A percentile compares a stretch with the other conserved stretches of the same genome.
These are phyloP conservation scores for Apophysomyces ossiformis DNA, from an alignment of 371 early-diverging fungal species.

Conservation along the genomic window DNA sequence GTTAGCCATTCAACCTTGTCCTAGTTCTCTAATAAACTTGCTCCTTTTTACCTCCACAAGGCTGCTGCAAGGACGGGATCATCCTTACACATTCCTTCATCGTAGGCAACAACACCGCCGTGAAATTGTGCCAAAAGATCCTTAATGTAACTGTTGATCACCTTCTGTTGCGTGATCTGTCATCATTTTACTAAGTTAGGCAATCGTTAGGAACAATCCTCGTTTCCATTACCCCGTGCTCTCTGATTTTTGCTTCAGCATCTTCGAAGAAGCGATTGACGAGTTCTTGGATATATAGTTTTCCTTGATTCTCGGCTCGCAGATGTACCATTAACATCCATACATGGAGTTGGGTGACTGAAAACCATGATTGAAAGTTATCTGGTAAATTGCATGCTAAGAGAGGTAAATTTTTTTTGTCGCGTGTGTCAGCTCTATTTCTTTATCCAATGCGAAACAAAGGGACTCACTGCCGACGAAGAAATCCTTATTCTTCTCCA, in stretches of 20 bases:
- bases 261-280: slow-evolving; percentile 91
- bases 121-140: slow-evolving; percentile 86
- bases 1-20: neutral
- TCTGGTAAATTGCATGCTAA: slow-evolving; percentile 77
- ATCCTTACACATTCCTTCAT: slow-evolving; percentile 90
- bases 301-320: slow-evolving; percentile 72
- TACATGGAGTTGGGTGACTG: slow-evolving; percentile 86
- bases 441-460: neutral
- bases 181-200: neutral
- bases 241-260: slow-evolving; percentile 79
- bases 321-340: slow-evolving; percentile 93
- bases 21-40: neutral
- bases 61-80: slow-evolving; percentile 94
- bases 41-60: slow-evolving; percentile 76
- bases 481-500: slow-evolving; percentile 59
- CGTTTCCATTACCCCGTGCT: slow-evolving; percentile 52
- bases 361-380: slow-evolving; percentile 96
- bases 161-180: slow-evolving; percentile 68
- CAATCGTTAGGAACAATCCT: neutral
- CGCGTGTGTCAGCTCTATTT: neutral
- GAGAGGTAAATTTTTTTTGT: slow-evolving; percentile 1
- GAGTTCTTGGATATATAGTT: slow-evolving; percentile 83
- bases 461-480: slow-evolving; percentile 52
- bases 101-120: slow-evolving; percentile 91
- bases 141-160: slow-evolving; percentile 76